phyloP scores from a whole-genome alignment of 2,329 filamentous ascomycete genomes.

The Alternaria sp. region DNA sequence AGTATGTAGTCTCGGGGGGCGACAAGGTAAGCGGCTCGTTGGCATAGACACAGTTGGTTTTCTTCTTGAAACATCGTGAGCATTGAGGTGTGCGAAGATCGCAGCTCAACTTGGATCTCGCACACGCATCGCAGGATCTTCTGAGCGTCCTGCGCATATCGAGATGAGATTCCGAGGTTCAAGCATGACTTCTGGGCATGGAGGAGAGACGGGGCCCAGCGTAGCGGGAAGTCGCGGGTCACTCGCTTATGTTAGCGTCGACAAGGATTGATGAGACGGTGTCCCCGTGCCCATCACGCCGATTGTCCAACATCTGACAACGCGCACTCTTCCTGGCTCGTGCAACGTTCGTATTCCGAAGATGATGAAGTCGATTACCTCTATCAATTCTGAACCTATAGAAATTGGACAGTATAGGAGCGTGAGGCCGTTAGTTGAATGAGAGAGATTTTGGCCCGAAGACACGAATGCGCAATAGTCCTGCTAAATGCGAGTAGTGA shows the following conservation, averaged over 20 bases:
- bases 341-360: not conserved
- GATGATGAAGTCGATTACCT: not conserved
- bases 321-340: not conserved
- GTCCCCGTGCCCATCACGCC: not conserved
- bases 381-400: not conserved
- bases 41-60: conserved; percentile 60
- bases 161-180: not conserved
- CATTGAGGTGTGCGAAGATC: conserved; percentile 64
- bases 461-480: not conserved
- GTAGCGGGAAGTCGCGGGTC: not conserved
- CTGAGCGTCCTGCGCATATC: conserved; percentile 65
- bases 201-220: not conserved
- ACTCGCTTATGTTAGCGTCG: conserved; percentile 1
- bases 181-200: conserved; percentile 1
- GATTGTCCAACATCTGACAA: not conserved
- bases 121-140: conserved; percentile 65
- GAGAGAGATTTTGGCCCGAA: not conserved
- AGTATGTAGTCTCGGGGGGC: conserved; percentile 12
- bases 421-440: not conserved
- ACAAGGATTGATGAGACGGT: not conserved
- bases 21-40: conserved; percentile 58
- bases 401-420: not conserved
- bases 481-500: not conserved
- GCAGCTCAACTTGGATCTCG: conserved; percentile 64
- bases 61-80: conserved; percentile 63